Evolutionary conservation across 306 rosid genomes (phyloP), one percentile per base, ranked within the genome.

Genomic region (Corylus americana): DNA sequence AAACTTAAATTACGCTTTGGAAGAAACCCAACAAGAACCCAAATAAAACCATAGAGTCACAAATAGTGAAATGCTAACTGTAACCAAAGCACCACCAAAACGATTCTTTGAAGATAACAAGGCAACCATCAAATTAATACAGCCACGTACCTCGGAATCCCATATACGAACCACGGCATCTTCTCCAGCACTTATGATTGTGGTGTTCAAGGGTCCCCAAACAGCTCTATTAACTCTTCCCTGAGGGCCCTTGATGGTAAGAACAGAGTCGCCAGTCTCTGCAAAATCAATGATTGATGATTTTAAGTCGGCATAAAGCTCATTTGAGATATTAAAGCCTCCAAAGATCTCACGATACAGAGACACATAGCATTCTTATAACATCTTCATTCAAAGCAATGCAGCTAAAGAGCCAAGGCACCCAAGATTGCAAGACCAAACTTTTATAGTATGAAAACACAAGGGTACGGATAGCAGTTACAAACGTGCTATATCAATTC

Each of bases 181-280:
- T 91, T 95, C 98, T 63, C 98, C 98, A 0, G 85, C 98, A 83
- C 98, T 95, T 45, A 95, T 86, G 66, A 95, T 91, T 50, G 97
- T 92, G 50, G 48, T 77, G 83, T 92, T 92, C 25, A 95, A 85
- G 1, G 98, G 97, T 18, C 98, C 98, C 98, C 98, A 95, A 64
- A 92, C 81, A 77, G 98, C 98, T 80, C 98, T 91, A 58, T 92
- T 92, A 2, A 95, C 89, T 86, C 98, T 90, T 78, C 98, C 97
- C 74, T 88, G 95, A 74, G 97, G 97, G 16, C 94, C 97, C 85
- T 91, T 94, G 11, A 95, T 55, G 25, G 87, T 78, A 48, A 90
- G 87, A 77, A 83, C 74, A 61, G 98, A 92, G 5, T 95, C 98
- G 22, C 85, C 92, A 2, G 78, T 76, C 91, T 95, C 98, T 95